These are phyloP conservation scores for Dissoconium aciculare DNA, from an alignment of 2,329 filamentous ascomycete species.

Conservation along the genomic window DNA sequence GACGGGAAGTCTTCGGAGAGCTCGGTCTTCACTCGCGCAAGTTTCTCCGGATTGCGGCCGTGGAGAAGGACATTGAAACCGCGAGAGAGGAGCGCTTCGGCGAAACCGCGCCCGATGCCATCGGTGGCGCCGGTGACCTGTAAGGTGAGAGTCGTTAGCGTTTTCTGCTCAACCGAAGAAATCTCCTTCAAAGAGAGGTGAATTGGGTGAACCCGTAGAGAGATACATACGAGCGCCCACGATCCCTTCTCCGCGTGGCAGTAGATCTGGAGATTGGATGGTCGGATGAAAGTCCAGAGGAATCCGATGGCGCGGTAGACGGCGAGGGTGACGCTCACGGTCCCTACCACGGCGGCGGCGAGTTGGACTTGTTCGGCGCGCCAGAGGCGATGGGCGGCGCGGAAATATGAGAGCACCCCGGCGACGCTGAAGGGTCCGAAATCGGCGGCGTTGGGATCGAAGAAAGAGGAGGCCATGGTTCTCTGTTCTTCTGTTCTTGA, in stretches of 20 bases:
- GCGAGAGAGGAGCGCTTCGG: slow-evolving; percentile 32
- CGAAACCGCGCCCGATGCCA: slow-evolving; percentile 38
- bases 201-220: no score
- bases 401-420: background rate
- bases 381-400: background rate
- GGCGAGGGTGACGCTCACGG: background rate
- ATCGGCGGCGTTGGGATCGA: no score
- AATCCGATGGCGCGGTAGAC: background rate
- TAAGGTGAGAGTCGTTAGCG: background rate
- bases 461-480: no score
- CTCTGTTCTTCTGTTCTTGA: no score
- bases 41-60: slow-evolving; percentile 35
- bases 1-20: slow-evolving; percentile 28
- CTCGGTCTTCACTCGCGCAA: slow-evolving; percentile 25
- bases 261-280: background rate
- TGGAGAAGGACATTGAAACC: slow-evolving; percentile 43
- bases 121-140: slow-evolving; percentile 37
- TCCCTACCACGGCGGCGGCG: background rate
- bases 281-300: background rate
- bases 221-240: background rate
- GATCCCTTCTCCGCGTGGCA: background rate
- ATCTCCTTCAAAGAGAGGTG: background rate
- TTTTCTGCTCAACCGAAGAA: background rate
- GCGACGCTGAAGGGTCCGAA: no score
- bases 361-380: background rate